These are phyloP conservation scores for Paramecium bursaria DNA, from an alignment of 73 alveolate genomes.

Conservation along the genomic window DNA sequence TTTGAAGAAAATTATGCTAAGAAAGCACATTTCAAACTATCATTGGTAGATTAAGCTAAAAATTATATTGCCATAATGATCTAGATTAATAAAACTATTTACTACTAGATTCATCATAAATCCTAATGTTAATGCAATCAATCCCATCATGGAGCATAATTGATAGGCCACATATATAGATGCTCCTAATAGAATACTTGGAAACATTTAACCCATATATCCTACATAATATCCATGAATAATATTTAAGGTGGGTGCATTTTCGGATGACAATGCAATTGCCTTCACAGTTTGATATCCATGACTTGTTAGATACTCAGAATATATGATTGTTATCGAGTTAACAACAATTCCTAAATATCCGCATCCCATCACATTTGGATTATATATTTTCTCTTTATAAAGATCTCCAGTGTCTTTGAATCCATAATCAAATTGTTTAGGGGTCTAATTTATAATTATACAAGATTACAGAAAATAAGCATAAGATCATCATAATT, in stretches of 20 bases:
- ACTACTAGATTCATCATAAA: slow-evolving; percentile 9
- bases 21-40: slow-evolving; percentile 31
- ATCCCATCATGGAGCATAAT: slow-evolving; percentile 13
- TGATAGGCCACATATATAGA: slow-evolving; percentile 5
- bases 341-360: slow-evolving; percentile 37
- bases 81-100: no score
- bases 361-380: slow-evolving; percentile 44
- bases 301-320: slow-evolving; percentile 51
- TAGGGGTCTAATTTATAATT: no score
- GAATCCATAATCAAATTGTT: slow-evolving; percentile 48
- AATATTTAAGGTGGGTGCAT: slow-evolving; percentile 51
- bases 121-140: slow-evolving; percentile 18
- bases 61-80: slow-evolving; percentile 24
- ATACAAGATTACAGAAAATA: no score
- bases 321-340: slow-evolving; percentile 12
- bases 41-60: neutral
- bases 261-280: neutral
- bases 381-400: neutral
- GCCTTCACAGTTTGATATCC: slow-evolving; percentile 1
- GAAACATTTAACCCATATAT: slow-evolving; percentile 17
- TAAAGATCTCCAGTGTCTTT: slow-evolving; percentile 11
- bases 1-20: slow-evolving; percentile 26
- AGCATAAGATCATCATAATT: neutral
- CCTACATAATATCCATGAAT: slow-evolving; percentile 19
- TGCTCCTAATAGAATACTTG: slow-evolving; percentile 11